Base-by-base conservation (phyloP, 78 protist genomes). In the Cavenderia fasciculata region DNA sequence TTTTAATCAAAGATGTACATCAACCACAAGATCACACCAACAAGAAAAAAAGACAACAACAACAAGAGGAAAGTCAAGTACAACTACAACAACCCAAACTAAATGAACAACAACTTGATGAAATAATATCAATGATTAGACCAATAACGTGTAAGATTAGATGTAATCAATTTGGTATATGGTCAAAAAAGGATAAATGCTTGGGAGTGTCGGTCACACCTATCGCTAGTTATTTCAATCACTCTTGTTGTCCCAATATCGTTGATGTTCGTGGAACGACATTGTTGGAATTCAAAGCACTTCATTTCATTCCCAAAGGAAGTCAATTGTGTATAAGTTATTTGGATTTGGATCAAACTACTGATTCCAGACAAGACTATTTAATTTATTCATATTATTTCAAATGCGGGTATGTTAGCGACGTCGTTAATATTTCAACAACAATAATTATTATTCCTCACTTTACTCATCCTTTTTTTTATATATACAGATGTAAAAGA, bases 161-260 rank as follows among this genome's bases (percentile, higher is more conserved):
- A 43, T 82, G 90, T 33, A 82, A 82, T 82, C 90, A 82, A 56
- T 82, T 82, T 82, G 90, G 90, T 33, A 69, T 82, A 16, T 82
- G 90, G 90, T 56, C 90, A 21, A 82, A 82, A 36, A 68, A 36
- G 4, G 90, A 82, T 56, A 82, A 82, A 56, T 82, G 90, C 44
- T 43, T 82, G 11, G 90, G 78, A 34, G 66, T 82, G 27, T 61
- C 78, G 29, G 69, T 65, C 1, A 66, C 78, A 41, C 90, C 90
- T 14, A 25, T 49, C 27, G 18, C 70, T n/a, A 25, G 47, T 4
- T 82, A 68, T 33, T 82, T 82, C 40, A 82, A 82, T 68, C 90
- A 82, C 31, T 65, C 90, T 5, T 82, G 90, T 44, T 25, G 59
- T 25, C 90, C 90, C n/a, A 82, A 82, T 33, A 43, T 74, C n/a